phyloP scores from a whole-genome alignment of 2,329 filamentous ascomycete genomes.

The Aureobasidium sp. region DNA sequence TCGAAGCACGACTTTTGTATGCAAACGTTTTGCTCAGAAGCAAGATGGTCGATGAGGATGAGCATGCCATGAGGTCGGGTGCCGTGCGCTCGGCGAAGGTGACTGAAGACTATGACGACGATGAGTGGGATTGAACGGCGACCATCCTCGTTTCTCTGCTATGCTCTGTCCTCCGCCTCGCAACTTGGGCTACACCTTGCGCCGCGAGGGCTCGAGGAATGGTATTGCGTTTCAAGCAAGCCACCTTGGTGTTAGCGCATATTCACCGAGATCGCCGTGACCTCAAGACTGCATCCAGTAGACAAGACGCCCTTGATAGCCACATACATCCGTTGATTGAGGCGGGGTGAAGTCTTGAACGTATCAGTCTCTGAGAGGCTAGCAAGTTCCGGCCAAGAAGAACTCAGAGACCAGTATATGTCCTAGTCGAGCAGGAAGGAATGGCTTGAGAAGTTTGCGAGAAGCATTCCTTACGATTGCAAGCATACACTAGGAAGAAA shows the following conservation, averaged over 20 bases:
- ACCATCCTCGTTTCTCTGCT: neutral
- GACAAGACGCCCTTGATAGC: neutral
- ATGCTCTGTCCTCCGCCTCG: neutral
- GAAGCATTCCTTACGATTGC: neutral
- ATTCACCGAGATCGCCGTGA: too few relatives aligned
- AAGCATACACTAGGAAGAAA: too few relatives aligned
- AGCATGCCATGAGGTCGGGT: conserved; percentile 27
- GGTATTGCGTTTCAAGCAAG: neutral
- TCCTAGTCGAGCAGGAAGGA: neutral
- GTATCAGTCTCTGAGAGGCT: neutral
- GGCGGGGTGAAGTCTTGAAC: neutral
- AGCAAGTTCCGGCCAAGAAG: neutral
- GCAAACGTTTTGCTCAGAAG: conserved; percentile 46
- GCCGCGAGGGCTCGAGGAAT: neutral
- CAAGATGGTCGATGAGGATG: conserved; percentile 44
- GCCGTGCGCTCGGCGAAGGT: neutral
- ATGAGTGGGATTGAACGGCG: conserved; percentile 44
- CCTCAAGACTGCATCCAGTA: neutral
- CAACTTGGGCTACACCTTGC: neutral
- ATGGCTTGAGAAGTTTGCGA: neutral
- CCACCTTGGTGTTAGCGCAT: neutral
- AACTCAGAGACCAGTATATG: too few relatives aligned
- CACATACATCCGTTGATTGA: neutral
- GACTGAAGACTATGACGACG: conserved; percentile 33
- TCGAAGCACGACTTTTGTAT: conserved; percentile 47